Evolutionary conservation across 495 filamentous ascomycete species (phyloP), one percentile per base, ranked within the genome.

Genomic region (Penicillium daleae): DNA sequence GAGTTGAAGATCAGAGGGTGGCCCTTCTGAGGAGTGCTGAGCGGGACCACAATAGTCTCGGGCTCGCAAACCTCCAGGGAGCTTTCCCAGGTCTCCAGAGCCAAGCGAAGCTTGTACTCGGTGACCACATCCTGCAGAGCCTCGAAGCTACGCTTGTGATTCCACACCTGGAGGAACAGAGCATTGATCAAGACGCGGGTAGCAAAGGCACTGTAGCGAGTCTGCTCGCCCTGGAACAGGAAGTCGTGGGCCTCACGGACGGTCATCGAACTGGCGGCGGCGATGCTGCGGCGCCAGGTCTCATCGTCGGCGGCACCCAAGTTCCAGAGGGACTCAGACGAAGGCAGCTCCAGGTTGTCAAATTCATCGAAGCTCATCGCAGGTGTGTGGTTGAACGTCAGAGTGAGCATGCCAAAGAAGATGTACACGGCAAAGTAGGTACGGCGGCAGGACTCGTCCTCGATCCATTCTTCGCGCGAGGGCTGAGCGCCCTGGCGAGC

Each of bases 351-450:
- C 24, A 98, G 80, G 64, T 91, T 89, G 71, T 98, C 96, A 67
- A 99, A 96, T 76, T 98, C 96, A 75, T 97, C 96, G 80, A 97
- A 97, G 74, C 90, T 93, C 80, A 98, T 97, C 26, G 93, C 89
- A 26, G 96, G 96, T 2, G 94, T 97, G 76, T 98, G 95, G 76
- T 99, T 97, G 84, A 94, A 99, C 2, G 94, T 96, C 67, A 99
- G 76, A 8, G 95, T 99, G 62, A 99, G 80, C 72, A 98, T 85
- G 60, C 95, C 95, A 70, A 98, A 98, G 86, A 98, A 99, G 78
- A 99, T 93, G 77, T 98, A 98, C 58, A 98, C 94, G n/a, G 95
- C 95, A 67, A 93, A 99, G 80, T 98, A 99, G 2, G 95, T 98
- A 49, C 95, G 91, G 57, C 93, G 87, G 80, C 96, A 97, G 22